Conservation (phyloP, 148 eudicot species). For the Silene uniflora region DNA sequence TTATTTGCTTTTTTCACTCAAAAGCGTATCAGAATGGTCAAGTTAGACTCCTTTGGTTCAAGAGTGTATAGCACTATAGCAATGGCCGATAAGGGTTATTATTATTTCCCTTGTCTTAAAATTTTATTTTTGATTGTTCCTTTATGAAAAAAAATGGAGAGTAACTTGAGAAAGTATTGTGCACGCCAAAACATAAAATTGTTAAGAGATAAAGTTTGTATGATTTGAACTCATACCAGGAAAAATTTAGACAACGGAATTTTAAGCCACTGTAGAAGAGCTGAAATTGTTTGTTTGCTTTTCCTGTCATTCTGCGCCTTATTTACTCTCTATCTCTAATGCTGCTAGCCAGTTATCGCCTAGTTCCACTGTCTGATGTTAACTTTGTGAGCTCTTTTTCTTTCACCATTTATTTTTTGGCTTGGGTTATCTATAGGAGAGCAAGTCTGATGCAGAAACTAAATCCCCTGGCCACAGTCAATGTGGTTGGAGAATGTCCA, state of each 20-base stretch:
- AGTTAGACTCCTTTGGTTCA: not conserved
- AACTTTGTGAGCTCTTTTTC: not conserved
- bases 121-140: not conserved
- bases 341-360: not conserved
- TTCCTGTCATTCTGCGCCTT: not conserved
- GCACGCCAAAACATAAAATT: not conserved
- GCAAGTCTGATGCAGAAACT: not conserved
- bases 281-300: not conserved
- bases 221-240: not conserved
- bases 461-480: not conserved
- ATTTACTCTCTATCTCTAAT: not conserved
- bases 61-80: not conserved
- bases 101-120: not conserved
- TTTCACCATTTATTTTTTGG: not conserved
- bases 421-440: not conserved
- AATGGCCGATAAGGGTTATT: not conserved
- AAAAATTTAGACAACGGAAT: not conserved
- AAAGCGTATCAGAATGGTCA: not conserved
- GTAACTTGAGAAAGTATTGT: not conserved
- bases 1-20: not conserved
- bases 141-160: not conserved
- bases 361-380: not conserved
- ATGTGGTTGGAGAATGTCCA: not conserved
- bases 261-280: not conserved
- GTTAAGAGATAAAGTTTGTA: not conserved